A percentile compares a stretch with the other conserved stretches of the same genome.
phyloP scores from a whole-genome alignment of 1,284 basidiomycete species.

The Boletus semigastroideus region DNA sequence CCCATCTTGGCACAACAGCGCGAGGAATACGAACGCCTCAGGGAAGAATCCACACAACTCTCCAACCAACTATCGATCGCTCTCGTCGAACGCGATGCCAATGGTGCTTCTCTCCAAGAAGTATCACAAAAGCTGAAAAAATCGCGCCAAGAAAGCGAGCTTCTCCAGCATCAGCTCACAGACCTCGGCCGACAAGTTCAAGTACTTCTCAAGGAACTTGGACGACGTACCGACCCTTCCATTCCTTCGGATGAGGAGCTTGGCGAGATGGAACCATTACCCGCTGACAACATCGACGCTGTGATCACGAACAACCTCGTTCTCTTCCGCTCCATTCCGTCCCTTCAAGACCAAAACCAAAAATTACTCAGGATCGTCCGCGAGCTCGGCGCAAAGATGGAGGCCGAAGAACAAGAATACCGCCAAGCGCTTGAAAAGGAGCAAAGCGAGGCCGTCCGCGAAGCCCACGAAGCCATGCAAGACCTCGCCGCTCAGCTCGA shows the following conservation, averaged over 20 bases:
- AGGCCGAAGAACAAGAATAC: slow-evolving; percentile 72
- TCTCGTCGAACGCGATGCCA: slow-evolving; percentile 65
- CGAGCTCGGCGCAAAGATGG: slow-evolving; percentile 77
- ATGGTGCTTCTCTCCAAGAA: slow-evolving; percentile 50
- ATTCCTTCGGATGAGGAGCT: slow-evolving; percentile 74
- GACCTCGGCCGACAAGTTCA: slow-evolving; percentile 90
- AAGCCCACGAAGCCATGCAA: slow-evolving; percentile 86
- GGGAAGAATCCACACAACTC: slow-evolving; percentile 77
- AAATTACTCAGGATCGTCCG: slow-evolving; percentile 83
- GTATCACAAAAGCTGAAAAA: slow-evolving; percentile 62
- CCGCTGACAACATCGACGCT: slow-evolving; percentile 63
- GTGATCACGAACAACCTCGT: slow-evolving; percentile 92
- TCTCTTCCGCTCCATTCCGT: slow-evolving; percentile 79
- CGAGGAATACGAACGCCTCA: slow-evolving; percentile 78
- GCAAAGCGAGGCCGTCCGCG: slow-evolving; percentile 77
- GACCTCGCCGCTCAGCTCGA: slow-evolving; percentile 76
- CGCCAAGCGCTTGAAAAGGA: slow-evolving; percentile 64
- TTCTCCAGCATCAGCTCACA: slow-evolving; percentile 76
- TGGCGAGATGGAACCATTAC: slow-evolving; percentile 43
- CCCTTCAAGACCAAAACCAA: slow-evolving; percentile 89
- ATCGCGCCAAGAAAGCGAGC: slow-evolving; percentile 64
- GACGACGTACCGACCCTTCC: slow-evolving; percentile 78
- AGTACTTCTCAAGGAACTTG: slow-evolving; percentile 74
- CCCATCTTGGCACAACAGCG: slow-evolving; percentile 87
- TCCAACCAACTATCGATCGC: slow-evolving; percentile 75